Percentiles rank a stretch among this genome's conserved stretches.
Conservation (phyloP, 176 grass and related monocot species). For the Cenchrus purpureus region DNA sequence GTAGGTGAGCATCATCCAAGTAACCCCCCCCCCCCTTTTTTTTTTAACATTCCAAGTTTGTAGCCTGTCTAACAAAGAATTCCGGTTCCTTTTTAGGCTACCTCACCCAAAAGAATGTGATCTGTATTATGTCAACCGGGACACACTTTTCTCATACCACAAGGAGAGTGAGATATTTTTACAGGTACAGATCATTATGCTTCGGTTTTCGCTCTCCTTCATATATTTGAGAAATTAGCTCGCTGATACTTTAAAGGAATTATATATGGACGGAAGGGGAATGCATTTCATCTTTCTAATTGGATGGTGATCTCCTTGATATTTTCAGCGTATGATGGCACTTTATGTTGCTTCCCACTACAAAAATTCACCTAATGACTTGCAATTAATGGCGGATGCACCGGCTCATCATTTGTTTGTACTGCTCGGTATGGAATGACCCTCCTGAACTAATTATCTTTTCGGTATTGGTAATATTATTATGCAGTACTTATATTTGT, state of each 20-base stretch:
- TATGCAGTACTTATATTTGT: conserved; percentile 20
- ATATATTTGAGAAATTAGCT: conserved; percentile 27
- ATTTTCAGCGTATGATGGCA: conserved; percentile 96
- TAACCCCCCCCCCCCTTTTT: neutral
- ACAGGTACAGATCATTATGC: conserved; percentile 58
- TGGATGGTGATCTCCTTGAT: conserved; percentile 38
- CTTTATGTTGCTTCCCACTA: conserved; percentile 99
- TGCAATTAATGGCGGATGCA: conserved; percentile 99
- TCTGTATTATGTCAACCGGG: conserved; percentile 97
- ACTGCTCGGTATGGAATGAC: conserved; percentile 74
- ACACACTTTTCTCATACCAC: conserved; percentile 97
- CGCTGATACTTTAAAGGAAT: neutral
- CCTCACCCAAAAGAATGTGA: conserved; percentile 80
- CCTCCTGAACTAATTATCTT: neutral
- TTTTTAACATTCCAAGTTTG: neutral
- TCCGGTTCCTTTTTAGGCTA: conserved; percentile 50
- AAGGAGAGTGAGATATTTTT: conserved; percentile 95
- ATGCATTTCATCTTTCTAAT: conserved; percentile 17
- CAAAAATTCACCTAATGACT: conserved; percentile 99
- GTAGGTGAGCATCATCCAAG: conserved; percentile 57
- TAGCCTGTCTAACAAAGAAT: conserved; percentile 5
- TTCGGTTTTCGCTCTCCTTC: conserved; percentile 7
- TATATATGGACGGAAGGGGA: neutral
- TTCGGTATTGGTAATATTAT: conserved; percentile 23
- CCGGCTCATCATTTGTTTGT: conserved; percentile 96